Evolutionary conservation across 2,329 filamentous ascomycete species (phyloP).

Genomic region (Penicillium sumatraense): DNA sequence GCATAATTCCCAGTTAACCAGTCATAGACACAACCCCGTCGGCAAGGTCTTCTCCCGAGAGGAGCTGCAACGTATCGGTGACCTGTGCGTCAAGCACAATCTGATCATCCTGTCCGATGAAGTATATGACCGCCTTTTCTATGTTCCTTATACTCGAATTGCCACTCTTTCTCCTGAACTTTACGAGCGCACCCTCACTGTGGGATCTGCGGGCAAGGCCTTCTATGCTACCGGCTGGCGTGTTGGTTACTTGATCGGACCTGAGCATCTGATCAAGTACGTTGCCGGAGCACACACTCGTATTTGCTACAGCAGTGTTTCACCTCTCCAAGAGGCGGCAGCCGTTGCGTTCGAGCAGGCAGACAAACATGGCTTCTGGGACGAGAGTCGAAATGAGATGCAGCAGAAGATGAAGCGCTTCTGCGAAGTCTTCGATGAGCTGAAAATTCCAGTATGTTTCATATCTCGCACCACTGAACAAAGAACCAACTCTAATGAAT

Average conservation of each 20-base stretch:
- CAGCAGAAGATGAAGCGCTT: conserved; percentile 85
- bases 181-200: conserved; percentile 84
- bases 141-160: conserved; percentile 91
- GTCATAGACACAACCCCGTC: conserved; percentile 77
- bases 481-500: not conserved
- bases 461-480: not conserved
- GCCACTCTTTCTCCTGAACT: conserved; percentile 90
- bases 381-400: conserved; percentile 82
- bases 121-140: conserved; percentile 94
- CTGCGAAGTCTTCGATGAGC: conserved; percentile 78
- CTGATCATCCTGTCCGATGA: conserved; percentile 92
- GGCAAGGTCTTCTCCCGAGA: conserved; percentile 90
- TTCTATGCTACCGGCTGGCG: conserved; percentile 98
- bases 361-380: conserved; percentile 84
- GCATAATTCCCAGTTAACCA: conserved; percentile 14
- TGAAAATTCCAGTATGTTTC: conserved; percentile 64
- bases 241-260: conserved; percentile 92
- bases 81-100: conserved; percentile 88
- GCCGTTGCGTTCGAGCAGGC: conserved; percentile 94
- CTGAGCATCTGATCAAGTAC: conserved; percentile 84
- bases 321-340: conserved; percentile 89
- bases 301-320: conserved; percentile 94
- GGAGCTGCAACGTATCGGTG: conserved; percentile 83
- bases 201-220: conserved; percentile 95
- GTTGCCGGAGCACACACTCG: conserved; percentile 91